A percentile compares a stretch with the other conserved stretches of the same genome.
These are phyloP conservation scores for Paxillus ammoniavirescens DNA, from an alignment of 768 basidiomycete genomes.

Conservation along the genomic window DNA sequence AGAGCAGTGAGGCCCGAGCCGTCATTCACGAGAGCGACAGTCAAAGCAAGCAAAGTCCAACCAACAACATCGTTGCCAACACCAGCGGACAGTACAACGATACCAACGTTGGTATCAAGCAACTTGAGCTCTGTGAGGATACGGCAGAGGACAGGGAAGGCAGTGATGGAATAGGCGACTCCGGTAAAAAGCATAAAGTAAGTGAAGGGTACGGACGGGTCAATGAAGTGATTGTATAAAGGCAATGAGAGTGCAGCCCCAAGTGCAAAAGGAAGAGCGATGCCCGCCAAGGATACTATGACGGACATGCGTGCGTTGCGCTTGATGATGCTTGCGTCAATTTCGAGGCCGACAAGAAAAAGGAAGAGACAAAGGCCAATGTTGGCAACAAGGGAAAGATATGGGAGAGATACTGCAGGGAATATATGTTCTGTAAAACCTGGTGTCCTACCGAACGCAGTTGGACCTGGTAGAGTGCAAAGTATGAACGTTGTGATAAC, in stretches of 20 bases:
- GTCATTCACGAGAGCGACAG: constrained; percentile 90
- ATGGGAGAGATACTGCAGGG: constrained; percentile 66
- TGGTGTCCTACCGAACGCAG: constrained; percentile 77
- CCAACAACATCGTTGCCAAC: constrained; percentile 87
- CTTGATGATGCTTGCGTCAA: constrained; percentile 76
- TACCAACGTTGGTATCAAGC: constrained; percentile 87
- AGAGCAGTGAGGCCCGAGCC: constrained; percentile 79
- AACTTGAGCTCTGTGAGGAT: constrained; percentile 90
- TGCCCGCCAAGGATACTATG: constrained; percentile 77
- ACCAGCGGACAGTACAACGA: constrained; percentile 90
- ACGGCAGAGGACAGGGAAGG: constrained; percentile 82
- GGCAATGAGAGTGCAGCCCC: constrained; percentile 74
- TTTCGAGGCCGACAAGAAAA: constrained; percentile 92
- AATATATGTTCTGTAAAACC: constrained; percentile 88
- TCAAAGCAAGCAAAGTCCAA: constrained; percentile 87
- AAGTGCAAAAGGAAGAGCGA: constrained; percentile 84
- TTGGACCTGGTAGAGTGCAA: constrained; percentile 33
- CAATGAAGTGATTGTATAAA: constrained; percentile 52
- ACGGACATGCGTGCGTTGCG: constrained; percentile 69
- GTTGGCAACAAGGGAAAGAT: constrained; percentile 83
- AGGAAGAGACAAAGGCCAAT: constrained; percentile 88
- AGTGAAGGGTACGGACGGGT: constrained; percentile 65
- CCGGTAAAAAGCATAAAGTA: constrained; percentile 95
- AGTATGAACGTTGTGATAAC: background rate
- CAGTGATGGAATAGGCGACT: constrained; percentile 87